Base-by-base conservation (phyloP, 768 basidiomycete genomes). In the Tubosaeta brunneosetosa region DNA sequence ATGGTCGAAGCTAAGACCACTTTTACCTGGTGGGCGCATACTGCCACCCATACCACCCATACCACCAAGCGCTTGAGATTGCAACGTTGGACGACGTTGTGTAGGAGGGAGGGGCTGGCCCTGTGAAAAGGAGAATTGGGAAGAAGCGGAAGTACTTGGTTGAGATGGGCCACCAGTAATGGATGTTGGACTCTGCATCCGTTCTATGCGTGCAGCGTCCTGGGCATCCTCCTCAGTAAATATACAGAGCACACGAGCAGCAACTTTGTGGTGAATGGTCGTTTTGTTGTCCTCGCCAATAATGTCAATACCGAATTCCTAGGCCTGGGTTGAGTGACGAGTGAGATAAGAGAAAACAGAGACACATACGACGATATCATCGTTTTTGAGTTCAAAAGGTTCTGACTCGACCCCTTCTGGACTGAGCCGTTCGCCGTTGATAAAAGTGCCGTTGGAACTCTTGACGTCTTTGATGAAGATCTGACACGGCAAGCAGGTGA, bases 261-360 rank as follows among this genome's bases (percentile, higher is more conserved):
- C 93, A 49, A 98, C 97, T 70, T 99, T 98, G 74, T 97, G 94
- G 72, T 99, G 97, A 45, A 98, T 86, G 52, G 97, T 94, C 2
- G 92, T 94, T 71, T 91, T 91, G 77, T 94, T 97, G 76, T 99
- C 97, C 64, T 99, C 97, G 56, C 91, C 90, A 49, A 97, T 91
- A 56, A 99, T 99, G 73, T 98, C 97, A 63, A 98, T 99, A 51
- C 97, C 97, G 68, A 97, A 98, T 85, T 98, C 94, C 94, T 95
- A 26, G 3, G 29, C 1, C 51, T 6, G 36, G 49, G 31, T 31
- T 8, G 51, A 50, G 40, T 53, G 51, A 58, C 17, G 50, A 29
- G 48, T 40, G 52, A 34, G 33, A 50, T 25, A 46, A 38, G 32
- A 17, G 49, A 40, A 29, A 42, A 12, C 25, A 26, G 45, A 25